Evolutionary conservation across 441 rosid genomes (phyloP), one percentile per base, ranked within the genome.

Genomic region (Brassica balearica): DNA sequence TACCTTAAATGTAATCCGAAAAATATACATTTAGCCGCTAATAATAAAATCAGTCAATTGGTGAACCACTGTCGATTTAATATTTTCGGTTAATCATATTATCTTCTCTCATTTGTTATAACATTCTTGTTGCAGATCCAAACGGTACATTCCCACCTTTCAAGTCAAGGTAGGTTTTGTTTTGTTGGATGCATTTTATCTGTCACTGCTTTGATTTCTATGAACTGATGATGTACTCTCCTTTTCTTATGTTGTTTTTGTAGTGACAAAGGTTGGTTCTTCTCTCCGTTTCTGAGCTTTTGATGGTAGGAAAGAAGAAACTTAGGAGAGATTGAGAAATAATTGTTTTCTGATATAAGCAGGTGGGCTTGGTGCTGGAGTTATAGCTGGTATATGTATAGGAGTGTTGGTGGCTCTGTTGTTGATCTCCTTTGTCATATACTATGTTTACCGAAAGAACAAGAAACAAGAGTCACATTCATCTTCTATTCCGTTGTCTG

Each of bases 211-310:
- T 64, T 25, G 72, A 22, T 61, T 38, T 58, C 61, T 69, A 27
- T 65, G 12, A 56, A 43, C 55, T 76, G 69, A 64, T 76, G 69
- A 64, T 77, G 74, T 64, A 5, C 58, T 83, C 32, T 71, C 25
- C 17, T 74, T n/a, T 60, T 75, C 2, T 65, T 76, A 69, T 73
- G 77, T 80, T 41, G 3, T 84, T 41, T 41, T 86, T 90, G 90
- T 92, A 95, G 98, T 92, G 61, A 84, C 81, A 86, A 92, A 86
- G 89, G 87, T 82, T 78, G 86, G 86, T 67, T 73, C 82, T 82
- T 89, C 80, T 71, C 66, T 79, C 17, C 82, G 25, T 68, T 43
- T 68, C 8, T 6, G 29, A 67, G 55, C 43, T 76, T 86, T 63
- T 67, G 72, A 68, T 81, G 76, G 70, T 14, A 78, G 8, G 34